phyloP scores from a whole-genome alignment of 805 yeast genomes.

The Kodamaea sagamina region DNA sequence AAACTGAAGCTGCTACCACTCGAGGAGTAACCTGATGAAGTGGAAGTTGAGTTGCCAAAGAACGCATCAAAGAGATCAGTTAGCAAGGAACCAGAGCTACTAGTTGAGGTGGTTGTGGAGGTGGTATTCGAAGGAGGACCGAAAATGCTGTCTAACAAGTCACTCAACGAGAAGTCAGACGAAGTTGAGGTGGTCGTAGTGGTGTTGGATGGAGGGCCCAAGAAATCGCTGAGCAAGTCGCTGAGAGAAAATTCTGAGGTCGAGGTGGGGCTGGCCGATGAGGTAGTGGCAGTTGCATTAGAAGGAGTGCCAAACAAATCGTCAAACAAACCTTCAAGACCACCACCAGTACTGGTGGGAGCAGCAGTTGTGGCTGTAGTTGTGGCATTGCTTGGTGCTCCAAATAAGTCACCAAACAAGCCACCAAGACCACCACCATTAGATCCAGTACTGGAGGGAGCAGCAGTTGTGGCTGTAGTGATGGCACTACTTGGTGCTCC shows the following conservation, averaged over 20 bases:
- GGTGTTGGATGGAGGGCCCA: slow-evolving; percentile 14
- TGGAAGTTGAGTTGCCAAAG: slow-evolving; percentile 16
- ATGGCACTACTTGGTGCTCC: slow-evolving; percentile 11
- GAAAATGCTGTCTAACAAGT: slow-evolving; percentile 16
- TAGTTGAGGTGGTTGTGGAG: slow-evolving; percentile 14
- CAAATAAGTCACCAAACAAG: slow-evolving; percentile 18
- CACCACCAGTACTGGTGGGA: slow-evolving; percentile 11
- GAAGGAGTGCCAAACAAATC: slow-evolving; percentile 17
- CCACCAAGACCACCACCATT: slow-evolving; percentile 12
- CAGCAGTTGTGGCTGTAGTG: slow-evolving; percentile 12
- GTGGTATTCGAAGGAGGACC: slow-evolving; percentile 14
- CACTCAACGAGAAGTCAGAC: slow-evolving; percentile 13
- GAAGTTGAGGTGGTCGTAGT: slow-evolving; percentile 15
- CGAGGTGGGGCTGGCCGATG: slow-evolving; percentile 9
- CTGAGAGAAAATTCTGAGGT: slow-evolving; percentile 13
- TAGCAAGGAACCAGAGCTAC: slow-evolving; percentile 16
- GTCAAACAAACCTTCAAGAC: slow-evolving; percentile 15
- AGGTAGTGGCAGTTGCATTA: slow-evolving; percentile 6
- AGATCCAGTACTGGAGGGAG: slow-evolving; percentile 13
- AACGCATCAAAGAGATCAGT: slow-evolving; percentile 18
- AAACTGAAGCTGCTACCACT: slow-evolving; percentile 12
- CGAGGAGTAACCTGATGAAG: slow-evolving; percentile 14
- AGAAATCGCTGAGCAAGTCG: slow-evolving; percentile 15
- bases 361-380: slow-evolving; percentile 13
- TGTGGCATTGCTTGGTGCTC: slow-evolving; percentile 9